Evolutionary conservation across 2,329 filamentous ascomycete genomes (phyloP), one percentile per base, ranked within the genome.

Genomic region (Cryoendolithus antarcticus): DNA sequence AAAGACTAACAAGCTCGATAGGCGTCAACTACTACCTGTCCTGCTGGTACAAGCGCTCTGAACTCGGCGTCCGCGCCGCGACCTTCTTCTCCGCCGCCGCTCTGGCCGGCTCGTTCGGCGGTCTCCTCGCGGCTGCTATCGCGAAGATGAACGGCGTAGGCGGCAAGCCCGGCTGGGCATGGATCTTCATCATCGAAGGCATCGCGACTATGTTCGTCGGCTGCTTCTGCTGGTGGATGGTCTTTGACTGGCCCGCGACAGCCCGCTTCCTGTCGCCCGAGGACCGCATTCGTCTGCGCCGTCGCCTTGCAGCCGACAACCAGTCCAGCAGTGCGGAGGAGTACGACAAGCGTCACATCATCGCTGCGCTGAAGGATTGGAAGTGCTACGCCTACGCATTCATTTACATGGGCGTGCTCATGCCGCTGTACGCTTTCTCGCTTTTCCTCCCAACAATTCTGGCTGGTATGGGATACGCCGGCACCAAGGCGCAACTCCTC

Each of bases 31-130:
- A 77, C 60, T 80, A 75, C 47, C 65, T 82, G 1, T 68, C 64
- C 0, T 88, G 82, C 55, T 93, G 85, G 85, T 93, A 91, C 52
- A 80, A 75, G 54, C 71, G 84, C 29, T 74, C 70, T 10, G 86
- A 93, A 52, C 82, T 91, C 39, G 85, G 83, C 36, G 69, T 85
- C n/a, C 75, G 85, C 28, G 77, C 81, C 44, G 82, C 84, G 9
- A 75, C 86, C 41, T 89, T 91, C 66, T 93, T 91, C 65, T 86
- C 82, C 0, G 82, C 83, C 0, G 84, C 85, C 0, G 82, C 85
- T 0, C 62, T 91, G 0, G 80, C 83, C 1, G 85, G 85, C 1
- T 86, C 79, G 0, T 86, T 86, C 46, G 81, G 80, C 52, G 82
- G 82, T 3, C 70, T 86, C 1, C 68, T 86, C 3, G 81, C 82